phyloP scores from a whole-genome alignment of 345 rosid genomes.

The Camelina neglecta region DNA sequence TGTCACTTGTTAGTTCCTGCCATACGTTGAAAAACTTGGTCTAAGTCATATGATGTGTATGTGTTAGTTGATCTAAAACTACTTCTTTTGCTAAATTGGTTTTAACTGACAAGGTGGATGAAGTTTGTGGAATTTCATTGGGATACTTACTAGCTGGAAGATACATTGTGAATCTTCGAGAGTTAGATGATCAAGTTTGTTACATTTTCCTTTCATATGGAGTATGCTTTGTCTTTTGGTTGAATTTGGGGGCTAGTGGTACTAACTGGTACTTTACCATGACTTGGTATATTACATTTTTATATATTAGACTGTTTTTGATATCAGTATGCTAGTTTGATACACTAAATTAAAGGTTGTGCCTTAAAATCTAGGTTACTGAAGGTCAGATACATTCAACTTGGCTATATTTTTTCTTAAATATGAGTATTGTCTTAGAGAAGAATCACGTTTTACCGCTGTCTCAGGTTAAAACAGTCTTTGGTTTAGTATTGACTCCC shows the following conservation, averaged over 20 bases:
- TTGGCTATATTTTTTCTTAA: neutral
- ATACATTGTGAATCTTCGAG: slow-evolving; percentile 5
- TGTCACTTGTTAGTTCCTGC: neutral
- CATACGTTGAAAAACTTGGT: neutral
- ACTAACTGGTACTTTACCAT: neutral
- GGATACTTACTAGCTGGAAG: neutral
- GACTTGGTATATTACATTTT: neutral
- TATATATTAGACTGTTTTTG: neutral
- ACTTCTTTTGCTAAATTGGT: neutral
- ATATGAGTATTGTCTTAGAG: neutral
- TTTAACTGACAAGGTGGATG: neutral
- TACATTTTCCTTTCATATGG: slow-evolving; percentile 10
- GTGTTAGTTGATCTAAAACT: neutral
- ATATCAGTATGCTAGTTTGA: neutral
- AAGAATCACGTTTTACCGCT: neutral
- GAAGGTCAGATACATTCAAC: neutral
- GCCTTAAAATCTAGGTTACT: neutral
- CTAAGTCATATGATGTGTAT: neutral
- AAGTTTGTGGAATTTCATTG: slow-evolving; percentile 19
- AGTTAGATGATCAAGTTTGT: neutral
- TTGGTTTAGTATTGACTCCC: neutral
- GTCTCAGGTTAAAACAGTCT: neutral
- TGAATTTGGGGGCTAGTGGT: slow-evolving; percentile 6
- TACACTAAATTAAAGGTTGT: neutral
- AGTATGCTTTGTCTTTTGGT: neutral